Base-by-base conservation (phyloP, 2,329 filamentous ascomycete species). In the Cyclaneusma minus region DNA sequence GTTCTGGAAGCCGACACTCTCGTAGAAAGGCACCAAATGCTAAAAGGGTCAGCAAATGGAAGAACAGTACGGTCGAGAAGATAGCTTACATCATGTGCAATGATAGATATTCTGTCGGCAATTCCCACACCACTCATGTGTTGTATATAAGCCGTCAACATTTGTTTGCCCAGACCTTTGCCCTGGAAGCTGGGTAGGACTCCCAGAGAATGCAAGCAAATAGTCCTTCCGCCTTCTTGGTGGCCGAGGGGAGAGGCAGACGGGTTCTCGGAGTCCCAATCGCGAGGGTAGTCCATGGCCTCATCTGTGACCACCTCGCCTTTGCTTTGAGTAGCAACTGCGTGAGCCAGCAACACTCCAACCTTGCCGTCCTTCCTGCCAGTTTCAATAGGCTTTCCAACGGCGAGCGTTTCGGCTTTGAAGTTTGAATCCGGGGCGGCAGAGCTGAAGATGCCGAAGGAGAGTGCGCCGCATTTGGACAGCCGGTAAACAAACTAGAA, bases 161-260 rank as follows among this genome's bases (percentile, higher is more conserved):
- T 54, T 12, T 75, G 70, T 35, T 66, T 71, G 10, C 80, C 85
- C 3, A 92, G 58, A 1, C 81, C 78, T 30, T 72, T 69, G 17
- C 68, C 62, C 37, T 89, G 81, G 30, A 83, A 69, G 32, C 73
- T 67, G 1, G 81, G 82, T 29, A 78, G 60, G 5, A 93, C 74
- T 11, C 79, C 81, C 4, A 94, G 61, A 1, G 80, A 87, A 51
- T 94, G 85, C 25, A 93, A 55, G 29, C 72, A 81, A 29, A 93
- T 63, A 0, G 81, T 91, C 22, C 70, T 55, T 20, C 83, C 83
- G 10, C 59, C 56, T 31, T 82, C 69, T 39, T 78, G 68, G 49
- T 92, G 81, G 16, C 82, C 82, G 7, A 70, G 43, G 2, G 49
- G 45, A 18, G 62, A 56, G 24, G 52, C 47, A 27, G 56, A 51